Percentiles rank a stretch among this genome's conserved stretches.
Conservation (phyloP, 1,139 yeast species). For the Lodderomyces elongisporus region DNA sequence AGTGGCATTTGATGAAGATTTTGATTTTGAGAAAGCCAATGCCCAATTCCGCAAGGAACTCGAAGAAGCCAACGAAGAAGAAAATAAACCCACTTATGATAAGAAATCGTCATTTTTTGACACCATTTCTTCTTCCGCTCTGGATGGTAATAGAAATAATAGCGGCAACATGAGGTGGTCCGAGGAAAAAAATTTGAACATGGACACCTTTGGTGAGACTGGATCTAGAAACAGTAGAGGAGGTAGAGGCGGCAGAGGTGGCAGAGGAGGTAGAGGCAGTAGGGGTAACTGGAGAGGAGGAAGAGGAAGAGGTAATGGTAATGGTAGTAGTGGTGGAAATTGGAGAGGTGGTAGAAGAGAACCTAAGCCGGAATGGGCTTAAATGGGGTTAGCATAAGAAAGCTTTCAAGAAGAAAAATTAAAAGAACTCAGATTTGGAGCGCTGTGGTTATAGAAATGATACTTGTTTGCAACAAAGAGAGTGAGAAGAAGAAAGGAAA, state of each 20-base stretch:
- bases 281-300: constrained; percentile 19
- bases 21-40: constrained; percentile 64
- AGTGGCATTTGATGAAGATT: constrained; percentile 20
- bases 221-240: constrained; percentile 31
- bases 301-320: constrained; percentile 20
- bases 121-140: constrained; percentile 59
- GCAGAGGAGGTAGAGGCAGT: constrained; percentile 24
- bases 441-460: too few relatives aligned
- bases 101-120: constrained; percentile 78
- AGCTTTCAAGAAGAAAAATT: too few relatives aligned
- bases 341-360: constrained; percentile 16
- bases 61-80: constrained; percentile 12
- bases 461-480: too few relatives aligned
- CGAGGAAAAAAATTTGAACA: constrained; percentile 56
- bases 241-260: constrained; percentile 24
- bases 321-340: constrained; percentile 11
- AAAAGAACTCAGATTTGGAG: too few relatives aligned
- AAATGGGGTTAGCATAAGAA: too few relatives aligned
- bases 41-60: constrained; percentile 51
- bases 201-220: constrained; percentile 67
- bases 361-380: constrained; percentile 41
- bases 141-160: constrained; percentile 21
- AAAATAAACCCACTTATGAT: constrained; percentile 40
- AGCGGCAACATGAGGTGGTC: constrained; percentile 47
- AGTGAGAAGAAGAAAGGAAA: too few relatives aligned